Evolutionary conservation across 148 eudicot species (phyloP).

Genomic region (Limonium bicolor): DNA sequence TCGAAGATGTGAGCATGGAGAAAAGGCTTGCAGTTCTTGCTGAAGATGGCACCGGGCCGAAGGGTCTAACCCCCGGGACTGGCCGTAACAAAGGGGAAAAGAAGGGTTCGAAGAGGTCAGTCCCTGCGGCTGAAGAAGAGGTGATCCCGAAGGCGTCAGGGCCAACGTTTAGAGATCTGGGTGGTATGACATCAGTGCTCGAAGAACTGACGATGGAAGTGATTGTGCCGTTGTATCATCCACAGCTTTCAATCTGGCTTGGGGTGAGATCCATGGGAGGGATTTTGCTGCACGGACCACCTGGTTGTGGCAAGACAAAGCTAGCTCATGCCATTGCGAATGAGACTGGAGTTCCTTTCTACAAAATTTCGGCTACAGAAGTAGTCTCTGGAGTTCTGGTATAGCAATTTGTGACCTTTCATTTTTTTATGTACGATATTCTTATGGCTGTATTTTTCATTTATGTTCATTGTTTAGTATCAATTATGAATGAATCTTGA

Average conservation of each 20-base stretch:
- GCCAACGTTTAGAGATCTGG: slow-evolving; percentile 62
- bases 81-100: neutral
- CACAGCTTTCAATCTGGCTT: slow-evolving; percentile 25
- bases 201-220: slow-evolving; percentile 59
- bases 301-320: slow-evolving; percentile 87
- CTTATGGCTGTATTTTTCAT: neutral
- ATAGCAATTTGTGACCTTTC: slow-evolving; percentile 2
- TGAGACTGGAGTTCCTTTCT: slow-evolving; percentile 61
- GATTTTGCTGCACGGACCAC: slow-evolving; percentile 76
- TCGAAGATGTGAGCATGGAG: slow-evolving; percentile 18
- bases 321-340: slow-evolving; percentile 88
- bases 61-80: neutral
- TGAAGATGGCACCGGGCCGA: neutral
- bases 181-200: slow-evolving; percentile 45
- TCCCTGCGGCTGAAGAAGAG: slow-evolving; percentile 5
- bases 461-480: no score
- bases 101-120: neutral
- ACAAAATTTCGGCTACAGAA: slow-evolving; percentile 67
- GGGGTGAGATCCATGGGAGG: slow-evolving; percentile 53
- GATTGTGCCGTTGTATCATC: slow-evolving; percentile 56
- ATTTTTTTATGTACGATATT: neutral
- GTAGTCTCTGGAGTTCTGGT: slow-evolving; percentile 84
- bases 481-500: neutral
- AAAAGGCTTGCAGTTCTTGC: slow-evolving; percentile 9
- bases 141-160: slow-evolving; percentile 14